Evolutionary conservation across 2,329 filamentous ascomycete species (phyloP).

Genomic region (Aureobasidium sp.): DNA sequence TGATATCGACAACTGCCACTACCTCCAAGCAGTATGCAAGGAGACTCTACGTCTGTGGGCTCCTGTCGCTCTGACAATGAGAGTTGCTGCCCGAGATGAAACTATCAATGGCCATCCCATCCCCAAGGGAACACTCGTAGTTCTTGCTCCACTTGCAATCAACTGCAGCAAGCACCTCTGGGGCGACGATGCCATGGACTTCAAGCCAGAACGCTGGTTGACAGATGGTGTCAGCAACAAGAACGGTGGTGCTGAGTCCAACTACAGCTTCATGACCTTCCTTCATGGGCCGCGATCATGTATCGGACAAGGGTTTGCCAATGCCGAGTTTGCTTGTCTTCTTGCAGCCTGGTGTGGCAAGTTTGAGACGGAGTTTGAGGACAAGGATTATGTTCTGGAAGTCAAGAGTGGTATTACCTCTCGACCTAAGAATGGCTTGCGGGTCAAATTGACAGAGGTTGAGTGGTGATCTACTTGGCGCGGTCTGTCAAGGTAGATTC

Average conservation of each 20-base stretch:
- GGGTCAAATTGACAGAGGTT: slow-evolving; percentile 58
- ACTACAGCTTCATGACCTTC: slow-evolving; percentile 75
- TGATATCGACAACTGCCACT: slow-evolving; percentile 65
- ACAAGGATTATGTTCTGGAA: slow-evolving; percentile 50
- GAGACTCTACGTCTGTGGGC: slow-evolving; percentile 68
- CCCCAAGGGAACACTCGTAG: slow-evolving; percentile 61
- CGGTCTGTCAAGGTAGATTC: not conserved
- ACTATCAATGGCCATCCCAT: slow-evolving; percentile 56
- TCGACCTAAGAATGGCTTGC: slow-evolving; percentile 63
- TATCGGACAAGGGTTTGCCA: slow-evolving; percentile 74
- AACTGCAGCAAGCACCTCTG: slow-evolving; percentile 64
- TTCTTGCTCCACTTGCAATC: slow-evolving; percentile 56
- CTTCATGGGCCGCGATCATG: slow-evolving; percentile 79
- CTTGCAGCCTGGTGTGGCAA: slow-evolving; percentile 67
- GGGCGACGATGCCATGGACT: slow-evolving; percentile 65
- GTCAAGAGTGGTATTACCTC: slow-evolving; percentile 65
- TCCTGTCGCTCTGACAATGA: slow-evolving; percentile 63
- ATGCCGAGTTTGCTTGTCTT: slow-evolving; percentile 76
- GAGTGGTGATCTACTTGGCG: slow-evolving; percentile 45
- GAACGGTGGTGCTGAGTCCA: slow-evolving; percentile 60
- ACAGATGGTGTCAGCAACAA: slow-evolving; percentile 45
- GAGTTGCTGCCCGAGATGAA: slow-evolving; percentile 56
- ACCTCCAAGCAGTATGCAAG: slow-evolving; percentile 69
- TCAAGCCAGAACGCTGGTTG: slow-evolving; percentile 74
- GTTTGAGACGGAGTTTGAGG: slow-evolving; percentile 62